phyloP scores from a whole-genome alignment of 148 eudicot genomes.

The Rhododendron simsii region DNA sequence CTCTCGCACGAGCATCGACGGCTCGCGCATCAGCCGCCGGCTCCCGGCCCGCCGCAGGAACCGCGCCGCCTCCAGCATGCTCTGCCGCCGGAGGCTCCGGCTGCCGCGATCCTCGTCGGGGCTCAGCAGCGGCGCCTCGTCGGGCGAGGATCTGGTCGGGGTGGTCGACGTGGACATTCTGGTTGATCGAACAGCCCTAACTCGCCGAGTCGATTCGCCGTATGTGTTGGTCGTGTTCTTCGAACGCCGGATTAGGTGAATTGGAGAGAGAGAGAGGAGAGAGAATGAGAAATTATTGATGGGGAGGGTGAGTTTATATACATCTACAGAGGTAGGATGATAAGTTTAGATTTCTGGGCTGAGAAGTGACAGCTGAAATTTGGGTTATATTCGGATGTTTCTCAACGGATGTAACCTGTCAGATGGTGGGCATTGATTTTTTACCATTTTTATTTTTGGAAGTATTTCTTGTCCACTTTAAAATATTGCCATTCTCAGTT shows the following conservation, averaged over 20 bases:
- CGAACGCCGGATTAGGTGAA: not conserved
- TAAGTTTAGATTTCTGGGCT: too few species aligned
- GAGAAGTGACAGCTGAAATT: not conserved
- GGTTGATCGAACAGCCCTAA: not conserved
- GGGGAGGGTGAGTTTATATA: not conserved
- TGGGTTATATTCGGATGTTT: not conserved
- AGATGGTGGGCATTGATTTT: not conserved
- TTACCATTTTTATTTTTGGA: not conserved
- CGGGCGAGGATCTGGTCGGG: slow-evolving; percentile 6
- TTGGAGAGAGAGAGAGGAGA: not conserved
- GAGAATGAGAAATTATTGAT: not conserved
- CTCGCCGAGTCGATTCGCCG: not conserved
- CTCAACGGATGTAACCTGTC: not conserved
- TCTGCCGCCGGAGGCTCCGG: slow-evolving; percentile 23
- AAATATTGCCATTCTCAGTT: not conserved
- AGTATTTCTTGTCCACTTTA: not conserved
- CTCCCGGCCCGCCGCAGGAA: slow-evolving; percentile 56
- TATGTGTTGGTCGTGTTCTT: not conserved
- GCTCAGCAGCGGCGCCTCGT: slow-evolving; percentile 27
- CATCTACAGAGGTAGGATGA: too few species aligned
- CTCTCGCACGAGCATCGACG: slow-evolving; percentile 64
- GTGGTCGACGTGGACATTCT: slow-evolving; percentile 8
- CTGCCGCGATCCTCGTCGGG: slow-evolving; percentile 15
- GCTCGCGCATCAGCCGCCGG: slow-evolving; percentile 41
- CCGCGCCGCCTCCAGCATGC: slow-evolving; percentile 54